Evolutionary conservation across 352 stramenopile species (phyloP), one percentile per base, ranked within the genome.

Genomic region (Phytopythium kandeliae): DNA sequence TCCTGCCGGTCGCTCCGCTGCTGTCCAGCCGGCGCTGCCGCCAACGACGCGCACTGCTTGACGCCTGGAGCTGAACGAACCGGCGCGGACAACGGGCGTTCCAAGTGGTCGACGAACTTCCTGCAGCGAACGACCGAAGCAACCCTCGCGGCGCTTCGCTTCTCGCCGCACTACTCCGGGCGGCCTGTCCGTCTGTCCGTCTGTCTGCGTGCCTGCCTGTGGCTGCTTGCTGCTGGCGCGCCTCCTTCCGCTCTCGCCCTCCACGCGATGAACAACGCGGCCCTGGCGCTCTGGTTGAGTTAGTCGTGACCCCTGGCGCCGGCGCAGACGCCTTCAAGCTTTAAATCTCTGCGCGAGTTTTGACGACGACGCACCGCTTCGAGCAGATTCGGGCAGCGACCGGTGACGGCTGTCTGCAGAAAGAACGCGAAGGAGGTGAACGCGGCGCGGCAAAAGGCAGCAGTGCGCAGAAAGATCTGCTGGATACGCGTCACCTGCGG

Each of bases 381-480:
- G 16, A 35, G 42, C 25, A 25, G 25, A 48, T 24, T 48, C 42
- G 42, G 2, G 2, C 28, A 11, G 16, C 16, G 43, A 35, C 43
- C 10, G 22, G 40, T 46, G 22, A 33, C 40, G 40, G n/a, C 3
- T 7, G 21, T 46, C 24, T 24, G 22, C 40, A 6, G 40, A 46
- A 46, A 46, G 40, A 46, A 46, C 2, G 40, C 31, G 30, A 15
- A 46, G 31, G 40, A 43, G 38, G 7, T 5, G 21, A n/a, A 25
- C 7, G n/a, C n/a, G 36, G n/a, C 36, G n/a, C 36, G 36, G 6
- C 17, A 10, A 9, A 44, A 19, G 21, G 38, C n/a, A 28, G 22
- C 15, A 30, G 22, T 33, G 40, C 40, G 22, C 40, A 15, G 40
- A 46, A 46, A 46, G 40, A 46, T 46, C 40, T 21, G 31, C 13